Conservation (phyloP, 805 yeast species). For the Torulaspora indica region DNA sequence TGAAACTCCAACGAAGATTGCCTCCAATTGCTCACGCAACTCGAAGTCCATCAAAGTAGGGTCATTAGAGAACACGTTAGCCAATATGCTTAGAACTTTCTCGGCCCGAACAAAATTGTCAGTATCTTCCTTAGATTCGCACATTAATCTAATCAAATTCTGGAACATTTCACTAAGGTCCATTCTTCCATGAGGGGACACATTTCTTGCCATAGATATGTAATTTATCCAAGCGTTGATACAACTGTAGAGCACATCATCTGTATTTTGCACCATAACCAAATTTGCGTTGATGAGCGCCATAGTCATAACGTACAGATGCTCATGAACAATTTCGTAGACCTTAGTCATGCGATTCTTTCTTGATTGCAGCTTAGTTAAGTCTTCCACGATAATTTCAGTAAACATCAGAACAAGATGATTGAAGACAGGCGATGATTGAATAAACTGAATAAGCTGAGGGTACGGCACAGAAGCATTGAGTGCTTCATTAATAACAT, state of each 20-base stretch:
- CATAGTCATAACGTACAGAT: slow-evolving; percentile 33
- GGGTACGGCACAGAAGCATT: slow-evolving; percentile 23
- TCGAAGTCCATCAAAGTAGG: slow-evolving; percentile 32
- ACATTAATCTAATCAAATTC: slow-evolving; percentile 31
- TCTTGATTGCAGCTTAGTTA: slow-evolving; percentile 30
- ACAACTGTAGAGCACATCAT: slow-evolving; percentile 23
- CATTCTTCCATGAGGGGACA: slow-evolving; percentile 28
- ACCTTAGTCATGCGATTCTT: slow-evolving; percentile 28
- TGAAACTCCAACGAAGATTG: slow-evolving; percentile 32
- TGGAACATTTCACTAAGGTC: slow-evolving; percentile 31
- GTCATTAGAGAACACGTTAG: slow-evolving; percentile 29
- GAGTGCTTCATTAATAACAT: slow-evolving; percentile 14
- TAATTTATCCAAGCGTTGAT: slow-evolving; percentile 33
- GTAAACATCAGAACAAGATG: slow-evolving; percentile 29
- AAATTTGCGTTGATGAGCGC: slow-evolving; percentile 31
- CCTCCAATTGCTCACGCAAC: slow-evolving; percentile 30
- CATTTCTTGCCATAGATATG: slow-evolving; percentile 29
- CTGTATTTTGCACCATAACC: slow-evolving; percentile 4
- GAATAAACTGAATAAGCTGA: slow-evolving; percentile 24
- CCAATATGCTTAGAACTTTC: slow-evolving; percentile 27
- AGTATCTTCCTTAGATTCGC: slow-evolving; percentile 23
- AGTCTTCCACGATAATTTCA: slow-evolving; percentile 35
- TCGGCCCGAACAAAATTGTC: slow-evolving; percentile 28
- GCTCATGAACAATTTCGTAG: slow-evolving; percentile 33
- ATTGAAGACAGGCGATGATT: slow-evolving; percentile 22